Base-by-base conservation (phyloP, 257 asterid species). In the Lithospermum erythrorhizon region DNA sequence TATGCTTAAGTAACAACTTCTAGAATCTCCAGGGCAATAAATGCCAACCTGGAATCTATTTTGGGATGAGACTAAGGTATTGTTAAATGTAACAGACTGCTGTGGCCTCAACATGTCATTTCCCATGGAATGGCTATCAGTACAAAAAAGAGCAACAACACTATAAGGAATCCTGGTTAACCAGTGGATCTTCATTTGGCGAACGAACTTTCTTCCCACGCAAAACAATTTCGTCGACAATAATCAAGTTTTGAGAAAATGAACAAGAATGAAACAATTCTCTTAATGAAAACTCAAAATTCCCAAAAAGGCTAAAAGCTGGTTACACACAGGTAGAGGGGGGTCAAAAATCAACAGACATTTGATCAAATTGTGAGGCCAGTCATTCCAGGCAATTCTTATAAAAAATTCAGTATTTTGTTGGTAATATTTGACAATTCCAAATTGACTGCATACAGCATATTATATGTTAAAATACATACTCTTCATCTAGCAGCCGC, bases 11-110 rank as follows among this genome's bases (percentile, higher is more conserved):
- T 72, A 79, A 21, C 76, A 48, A n/a, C 25, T 57, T 25, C 69
- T 24, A 55, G 66, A 29, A 22, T 20, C 20, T 21, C 35, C 72
- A 3, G 64, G 68, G 47, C 48, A 57, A 64, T 75, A 70, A 61
- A 75, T 69, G 4, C 81, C 83, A 67, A 78, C 48, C 20, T 67
- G 72, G 56, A 70, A 78, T 6, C 3, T 63, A 9, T 72, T 71
- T n/a, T 56, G 64, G 0, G 80, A 61, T 37, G 86, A 81, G 29
- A 77, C 23, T 24, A 56, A 30, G n/a, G 37, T 17, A 6, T 24
- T 17, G 17, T 56, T 56, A 24, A 25, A 27, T 4, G 60, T 5
- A 10, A 56, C 37, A 56, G 18, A 56, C 6, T 25, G n/a, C 35
- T 16, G 18, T 5, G 16, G 6, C 21, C 18, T 16, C 19, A 56